phyloP scores from a whole-genome alignment of 1,284 basidiomycete species.

The Cryptococcus hybrid region DNA sequence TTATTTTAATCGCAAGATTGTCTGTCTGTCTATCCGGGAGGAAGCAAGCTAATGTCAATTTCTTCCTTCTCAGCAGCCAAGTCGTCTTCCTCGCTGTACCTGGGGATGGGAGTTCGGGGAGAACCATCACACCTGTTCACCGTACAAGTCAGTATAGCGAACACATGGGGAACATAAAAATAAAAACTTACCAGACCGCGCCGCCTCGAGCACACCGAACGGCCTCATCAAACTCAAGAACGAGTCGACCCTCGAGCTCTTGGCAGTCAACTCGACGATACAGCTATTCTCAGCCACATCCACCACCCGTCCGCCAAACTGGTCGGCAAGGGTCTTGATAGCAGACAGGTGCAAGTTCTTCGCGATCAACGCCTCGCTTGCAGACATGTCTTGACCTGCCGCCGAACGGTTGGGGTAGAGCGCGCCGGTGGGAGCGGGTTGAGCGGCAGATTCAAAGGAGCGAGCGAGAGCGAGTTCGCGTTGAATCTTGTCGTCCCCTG shows the following conservation, averaged over 20 bases:
- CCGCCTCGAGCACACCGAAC: constrained; percentile 92
- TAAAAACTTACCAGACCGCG: constrained; percentile 70
- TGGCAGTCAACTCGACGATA: constrained; percentile 93
- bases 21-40: constrained; percentile 67
- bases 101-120: constrained; percentile 84
- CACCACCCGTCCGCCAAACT: constrained; percentile 91
- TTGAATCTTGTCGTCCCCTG: constrained; percentile 57
- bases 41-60: constrained; percentile 82
- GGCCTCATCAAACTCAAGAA: constrained; percentile 91
- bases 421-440: constrained; percentile 1
- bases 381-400: constrained; percentile 17
- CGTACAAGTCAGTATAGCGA: not conserved
- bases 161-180: not conserved
- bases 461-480: constrained; percentile 68
- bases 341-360: constrained; percentile 89
- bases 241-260: constrained; percentile 86
- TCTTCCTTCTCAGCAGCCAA: constrained; percentile 55
- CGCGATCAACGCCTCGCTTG: constrained; percentile 77
- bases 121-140: constrained; percentile 80
- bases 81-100: constrained; percentile 63
- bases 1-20: too few relatives aligned
- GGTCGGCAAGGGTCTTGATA: constrained; percentile 76
- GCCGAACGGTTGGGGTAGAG: constrained; percentile 44
- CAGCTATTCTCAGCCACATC: constrained; percentile 93
- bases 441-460: constrained; percentile 65